Evolutionary conservation across 169 alveolate genomes (phyloP), one percentile per base, ranked within the genome.

Genomic region (Amoebophrya sp.): DNA sequence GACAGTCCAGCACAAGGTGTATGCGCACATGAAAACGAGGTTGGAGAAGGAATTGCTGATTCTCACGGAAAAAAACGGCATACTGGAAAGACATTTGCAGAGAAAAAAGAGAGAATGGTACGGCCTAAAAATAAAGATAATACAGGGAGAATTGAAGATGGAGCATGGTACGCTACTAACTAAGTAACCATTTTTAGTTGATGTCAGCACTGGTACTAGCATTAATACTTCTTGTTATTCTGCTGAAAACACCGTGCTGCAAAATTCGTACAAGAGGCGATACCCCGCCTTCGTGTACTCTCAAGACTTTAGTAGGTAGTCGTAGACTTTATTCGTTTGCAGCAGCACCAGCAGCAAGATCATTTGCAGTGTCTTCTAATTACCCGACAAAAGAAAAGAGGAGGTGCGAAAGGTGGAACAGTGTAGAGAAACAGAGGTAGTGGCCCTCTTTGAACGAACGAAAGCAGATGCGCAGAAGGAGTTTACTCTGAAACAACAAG

Each of bases 31-130:
- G 92, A 26, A 41, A 14, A 41, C 6, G 40, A 29, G 92, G 36
- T 33, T 90, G 40, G 41, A 41, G 0, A 90, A 41, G 10, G 92
- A 90, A 41, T 38, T n/a, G 12, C 41, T 23, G 0, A 77, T 41
- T 29, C 53, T 90, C 41, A 39, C 76, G 38, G 92, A 90, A 33
- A 53, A 90, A n/a, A 90, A 41, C 78, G 40, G 53, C 78, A 41
- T 41, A 6, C 36, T 90, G 18, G 92, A 90, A 24, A 90, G 36
- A 41, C 92, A 34, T 29, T 78, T 90, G 78, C 33, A 40, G 41
- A 77, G 92, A 14, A 90, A 41, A 41, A 90, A 41, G 26, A 65
- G 3, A 3, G 92, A 90, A 34, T 40, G 10, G 29, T n/a, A 90
- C 83, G n/a, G n/a, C 10, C 18, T 26, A 26, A 65, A 65, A 65